Percentiles rank a stretch among this genome's conserved stretches.
phyloP scores from a whole-genome alignment of 495 filamentous ascomycete species.

The Sphaerosporella brunnea region DNA sequence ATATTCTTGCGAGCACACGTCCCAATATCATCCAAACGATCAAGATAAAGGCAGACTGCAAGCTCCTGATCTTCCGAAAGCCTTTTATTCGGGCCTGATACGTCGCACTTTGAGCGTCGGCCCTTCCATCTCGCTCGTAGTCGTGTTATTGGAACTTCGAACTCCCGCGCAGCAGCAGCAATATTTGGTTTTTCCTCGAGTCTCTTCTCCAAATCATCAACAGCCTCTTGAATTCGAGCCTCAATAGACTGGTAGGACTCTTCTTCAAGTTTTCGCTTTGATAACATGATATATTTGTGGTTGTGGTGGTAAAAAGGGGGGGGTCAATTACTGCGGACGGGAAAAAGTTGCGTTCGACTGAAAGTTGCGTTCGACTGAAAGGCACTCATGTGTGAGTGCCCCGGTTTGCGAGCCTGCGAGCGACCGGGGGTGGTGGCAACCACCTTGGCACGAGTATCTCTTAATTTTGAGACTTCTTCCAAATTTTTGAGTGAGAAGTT shows the following conservation, averaged over 20 bases:
- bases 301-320: conserved; percentile 1
- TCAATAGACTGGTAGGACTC: neutral
- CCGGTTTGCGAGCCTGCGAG: too few relatives aligned
- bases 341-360: neutral
- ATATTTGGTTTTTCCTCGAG: neutral
- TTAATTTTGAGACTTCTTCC: too few relatives aligned
- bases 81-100: neutral
- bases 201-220: neutral
- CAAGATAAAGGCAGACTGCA: conserved; percentile 10
- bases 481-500: too few relatives aligned
- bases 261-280: neutral
- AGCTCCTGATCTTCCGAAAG: conserved; percentile 8
- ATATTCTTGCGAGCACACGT: conserved; percentile 1
- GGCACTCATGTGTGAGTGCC: too few relatives aligned
- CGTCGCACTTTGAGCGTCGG: neutral
- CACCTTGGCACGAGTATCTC: too few relatives aligned
- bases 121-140: conserved; percentile 1
- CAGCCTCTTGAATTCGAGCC: neutral
- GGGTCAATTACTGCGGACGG: neutral
- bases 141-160: neutral
- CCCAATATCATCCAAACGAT: conserved; percentile 10
- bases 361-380: too few relatives aligned
- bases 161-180: conserved; percentile 1
- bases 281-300: neutral
- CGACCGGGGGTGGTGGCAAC: too few relatives aligned